Conservation (phyloP, 257 asterid species). For the Ocimum tenuiflorum region DNA sequence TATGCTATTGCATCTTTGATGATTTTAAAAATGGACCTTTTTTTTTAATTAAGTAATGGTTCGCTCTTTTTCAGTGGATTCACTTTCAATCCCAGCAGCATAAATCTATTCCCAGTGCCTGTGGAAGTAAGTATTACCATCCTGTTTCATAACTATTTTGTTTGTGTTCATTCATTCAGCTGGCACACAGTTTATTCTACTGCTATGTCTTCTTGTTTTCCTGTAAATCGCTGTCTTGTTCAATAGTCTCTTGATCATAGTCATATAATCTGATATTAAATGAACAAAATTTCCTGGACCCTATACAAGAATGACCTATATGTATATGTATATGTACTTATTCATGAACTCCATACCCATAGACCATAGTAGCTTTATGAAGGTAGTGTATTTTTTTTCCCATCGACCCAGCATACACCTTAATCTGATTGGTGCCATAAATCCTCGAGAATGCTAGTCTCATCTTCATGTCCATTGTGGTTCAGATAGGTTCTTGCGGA, state of each 20-base stretch:
- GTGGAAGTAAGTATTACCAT: slow-evolving; percentile 45
- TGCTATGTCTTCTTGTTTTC: neutral
- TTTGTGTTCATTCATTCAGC: neutral
- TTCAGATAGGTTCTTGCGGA: neutral
- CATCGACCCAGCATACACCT: neutral
- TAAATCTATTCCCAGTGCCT: slow-evolving; percentile 66
- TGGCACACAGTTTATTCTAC: neutral
- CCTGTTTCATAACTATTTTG: neutral
- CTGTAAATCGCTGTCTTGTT: neutral
- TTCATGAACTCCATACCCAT: neutral
- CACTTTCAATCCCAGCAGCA: slow-evolving; percentile 55
- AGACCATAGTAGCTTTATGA: neutral
- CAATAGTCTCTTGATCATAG: neutral
- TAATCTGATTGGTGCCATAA: neutral
- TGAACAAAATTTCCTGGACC: neutral
- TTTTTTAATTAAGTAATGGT: neutral
- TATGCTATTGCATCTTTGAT: neutral
- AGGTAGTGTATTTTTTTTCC: neutral
- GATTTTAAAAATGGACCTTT: neutral
- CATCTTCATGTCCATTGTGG: neutral
- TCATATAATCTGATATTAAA: neutral
- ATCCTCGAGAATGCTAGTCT: neutral
- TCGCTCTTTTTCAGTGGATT: slow-evolving; percentile 48
- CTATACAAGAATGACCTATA: neutral
- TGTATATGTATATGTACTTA: neutral